Conservation (phyloP, 2,329 filamentous ascomycete genomes). For the Tolypocladium guangdongense region DNA sequence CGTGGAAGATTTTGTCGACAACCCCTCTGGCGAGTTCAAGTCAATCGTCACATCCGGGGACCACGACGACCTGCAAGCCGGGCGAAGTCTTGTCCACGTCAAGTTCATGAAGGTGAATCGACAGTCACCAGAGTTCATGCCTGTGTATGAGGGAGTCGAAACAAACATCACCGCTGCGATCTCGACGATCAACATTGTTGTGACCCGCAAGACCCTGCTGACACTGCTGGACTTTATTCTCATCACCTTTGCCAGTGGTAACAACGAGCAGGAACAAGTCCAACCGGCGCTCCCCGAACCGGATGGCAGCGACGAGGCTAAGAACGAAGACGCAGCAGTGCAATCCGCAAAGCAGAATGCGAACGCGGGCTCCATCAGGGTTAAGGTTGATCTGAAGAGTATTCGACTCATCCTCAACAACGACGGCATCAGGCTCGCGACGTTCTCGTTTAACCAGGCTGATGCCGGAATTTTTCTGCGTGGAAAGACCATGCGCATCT, state of each 20-base stretch:
- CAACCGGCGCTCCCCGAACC: slow-evolving; percentile 25
- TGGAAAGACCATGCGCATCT: slow-evolving; percentile 77
- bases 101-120: slow-evolving; percentile 86
- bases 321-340: slow-evolving; percentile 21
- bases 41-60: slow-evolving; percentile 87
- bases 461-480: slow-evolving; percentile 84
- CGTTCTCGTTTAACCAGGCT: slow-evolving; percentile 82
- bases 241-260: slow-evolving; percentile 68
- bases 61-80: slow-evolving; percentile 59
- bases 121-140: slow-evolving; percentile 85
- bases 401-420: slow-evolving; percentile 95
- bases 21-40: slow-evolving; percentile 82
- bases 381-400: slow-evolving; percentile 87
- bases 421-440: slow-evolving; percentile 89
- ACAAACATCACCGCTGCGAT: slow-evolving; percentile 86
- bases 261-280: slow-evolving; percentile 28
- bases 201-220: slow-evolving; percentile 84
- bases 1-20: slow-evolving; percentile 90
- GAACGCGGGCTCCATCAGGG: slow-evolving; percentile 65
- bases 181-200: slow-evolving; percentile 91
- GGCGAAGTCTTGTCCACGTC: slow-evolving; percentile 74
- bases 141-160: slow-evolving; percentile 84
- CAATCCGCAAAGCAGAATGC: slow-evolving; percentile 24
- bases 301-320: slow-evolving; percentile 21
- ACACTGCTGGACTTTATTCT: slow-evolving; percentile 92